Evolutionary conservation across 2,329 filamentous ascomycete species (phyloP).

Genomic region (Cercospora canescens): DNA sequence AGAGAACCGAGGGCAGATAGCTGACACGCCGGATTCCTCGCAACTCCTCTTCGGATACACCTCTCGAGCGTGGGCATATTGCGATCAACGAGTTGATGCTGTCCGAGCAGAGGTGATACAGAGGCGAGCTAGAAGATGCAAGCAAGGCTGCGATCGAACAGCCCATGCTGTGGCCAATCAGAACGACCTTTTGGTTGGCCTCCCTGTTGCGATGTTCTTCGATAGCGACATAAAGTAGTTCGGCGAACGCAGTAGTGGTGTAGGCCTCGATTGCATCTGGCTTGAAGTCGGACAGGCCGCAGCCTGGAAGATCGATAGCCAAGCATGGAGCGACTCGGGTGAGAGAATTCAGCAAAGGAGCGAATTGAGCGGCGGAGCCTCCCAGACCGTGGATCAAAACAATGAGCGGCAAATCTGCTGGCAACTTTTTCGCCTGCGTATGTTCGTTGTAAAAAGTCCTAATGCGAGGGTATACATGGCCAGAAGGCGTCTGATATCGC

Average conservation of each 20-base stretch:
- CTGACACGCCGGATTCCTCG: conserved; percentile 59
- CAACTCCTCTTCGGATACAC: conserved; percentile 42
- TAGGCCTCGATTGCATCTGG: conserved; percentile 77
- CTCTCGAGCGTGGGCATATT: conserved; percentile 74
- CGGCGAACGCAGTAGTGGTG: conserved; percentile 69
- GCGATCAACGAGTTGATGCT: conserved; percentile 75
- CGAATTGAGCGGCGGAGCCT: conserved; percentile 88
- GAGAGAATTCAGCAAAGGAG: conserved; percentile 65
- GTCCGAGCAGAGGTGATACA: conserved; percentile 51
- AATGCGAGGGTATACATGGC: conserved; percentile 70
- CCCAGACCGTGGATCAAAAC: conserved; percentile 93
- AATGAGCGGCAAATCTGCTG: conserved; percentile 73
- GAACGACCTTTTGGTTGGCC: conserved; percentile 66
- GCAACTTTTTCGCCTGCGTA: conserved; percentile 78
- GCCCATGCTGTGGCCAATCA: conserved; percentile 90
- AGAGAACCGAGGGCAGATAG: conserved; percentile 68
- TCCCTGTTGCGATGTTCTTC: conserved; percentile 68
- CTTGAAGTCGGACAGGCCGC: conserved; percentile 75
- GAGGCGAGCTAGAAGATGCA: conserved; percentile 59
- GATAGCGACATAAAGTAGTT: conserved; percentile 74
- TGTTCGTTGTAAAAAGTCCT: conserved; percentile 84
- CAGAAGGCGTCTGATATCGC: conserved; percentile 69
- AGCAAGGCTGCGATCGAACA: conserved; percentile 74
- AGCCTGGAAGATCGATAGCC: conserved; percentile 87
- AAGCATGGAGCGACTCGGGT: conserved; percentile 74